These are phyloP conservation scores for Stenogyne calaminthoides DNA, from an alignment of 305 asterid species.

Conservation along the genomic window DNA sequence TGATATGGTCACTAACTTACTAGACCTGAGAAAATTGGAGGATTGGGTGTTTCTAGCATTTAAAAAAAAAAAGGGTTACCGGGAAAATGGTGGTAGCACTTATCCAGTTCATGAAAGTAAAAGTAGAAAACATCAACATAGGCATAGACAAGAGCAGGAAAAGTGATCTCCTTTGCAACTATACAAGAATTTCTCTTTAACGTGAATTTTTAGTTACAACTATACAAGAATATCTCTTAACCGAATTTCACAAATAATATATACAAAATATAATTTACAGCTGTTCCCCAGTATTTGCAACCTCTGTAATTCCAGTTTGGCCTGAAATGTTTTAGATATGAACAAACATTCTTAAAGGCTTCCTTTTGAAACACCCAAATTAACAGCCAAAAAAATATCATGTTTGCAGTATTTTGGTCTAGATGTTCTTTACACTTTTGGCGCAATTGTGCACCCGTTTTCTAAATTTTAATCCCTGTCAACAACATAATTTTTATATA, in stretches of 20 bases:
- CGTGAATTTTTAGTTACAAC: not conserved
- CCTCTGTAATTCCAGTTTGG: not conserved
- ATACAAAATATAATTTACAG: not conserved
- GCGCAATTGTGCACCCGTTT: not conserved
- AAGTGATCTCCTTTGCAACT: not conserved
- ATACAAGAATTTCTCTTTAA: not conserved
- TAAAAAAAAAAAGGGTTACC: not conserved
- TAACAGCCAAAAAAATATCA: not conserved
- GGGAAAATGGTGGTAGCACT: not conserved
- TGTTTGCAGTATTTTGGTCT: not conserved
- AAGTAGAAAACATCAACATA: not conserved
- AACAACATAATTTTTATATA: conserved; percentile 13
- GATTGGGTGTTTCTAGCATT: not conserved
- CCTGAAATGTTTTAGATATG: not conserved
- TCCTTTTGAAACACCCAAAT: not conserved
- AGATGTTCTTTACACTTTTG: too few species aligned
- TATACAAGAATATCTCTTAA: not conserved
- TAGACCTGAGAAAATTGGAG: not conserved
- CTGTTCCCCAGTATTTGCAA: not conserved
- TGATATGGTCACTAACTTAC: not conserved
- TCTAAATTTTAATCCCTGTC: not conserved
- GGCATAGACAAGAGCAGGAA: not conserved
- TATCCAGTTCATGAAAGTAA: not conserved
- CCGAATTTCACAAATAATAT: not conserved
- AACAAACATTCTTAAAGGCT: not conserved